phyloP scores from a whole-genome alignment of 352 stramenopile species.

The Phytopythium aichiense region DNA sequence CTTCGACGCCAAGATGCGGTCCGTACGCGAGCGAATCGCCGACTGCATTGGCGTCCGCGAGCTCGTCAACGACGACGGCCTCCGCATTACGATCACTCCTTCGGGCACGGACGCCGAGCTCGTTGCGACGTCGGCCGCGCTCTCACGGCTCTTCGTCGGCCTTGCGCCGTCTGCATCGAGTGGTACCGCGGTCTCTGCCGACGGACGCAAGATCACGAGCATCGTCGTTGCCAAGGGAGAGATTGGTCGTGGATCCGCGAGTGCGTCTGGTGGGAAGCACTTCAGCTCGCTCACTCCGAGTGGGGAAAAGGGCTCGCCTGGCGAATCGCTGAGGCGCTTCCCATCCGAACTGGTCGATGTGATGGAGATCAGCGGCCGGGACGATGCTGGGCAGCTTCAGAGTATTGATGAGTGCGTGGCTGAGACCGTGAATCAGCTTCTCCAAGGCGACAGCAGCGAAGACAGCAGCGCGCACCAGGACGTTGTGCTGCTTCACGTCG shows the following conservation, averaged over 20 bases:
- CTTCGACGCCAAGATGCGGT: conserved; percentile 68
- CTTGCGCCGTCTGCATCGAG: conserved; percentile 16
- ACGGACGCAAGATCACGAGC: conserved; percentile 61
- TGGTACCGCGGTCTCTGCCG: conserved; percentile 20
- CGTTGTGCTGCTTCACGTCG: conserved; percentile 82
- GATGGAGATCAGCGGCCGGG: conserved; percentile 50
- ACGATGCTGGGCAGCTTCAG: conserved; percentile 49
- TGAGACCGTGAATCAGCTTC: conserved; percentile 38
- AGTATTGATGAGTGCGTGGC: conserved; percentile 39
- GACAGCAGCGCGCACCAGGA: conserved; percentile 13
- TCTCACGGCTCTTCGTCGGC: conserved; percentile 55
- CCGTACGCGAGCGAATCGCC: conserved; percentile 50
- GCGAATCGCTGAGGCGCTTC: conserved; percentile 52
- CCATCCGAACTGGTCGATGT: conserved; percentile 60
- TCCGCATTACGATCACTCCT: conserved; percentile 70
- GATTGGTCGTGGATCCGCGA: conserved; percentile 77
- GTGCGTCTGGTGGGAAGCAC: conserved; percentile 67
- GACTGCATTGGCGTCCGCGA: conserved; percentile 45
- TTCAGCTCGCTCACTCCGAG: conserved; percentile 82
- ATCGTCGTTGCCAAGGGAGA: conserved; percentile 83
- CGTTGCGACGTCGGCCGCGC: conserved; percentile 62
- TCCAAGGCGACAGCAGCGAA: conserved; percentile 24
- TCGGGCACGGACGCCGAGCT: conserved; percentile 87
- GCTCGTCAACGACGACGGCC: conserved; percentile 43
- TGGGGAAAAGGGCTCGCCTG: conserved; percentile 37